These are phyloP conservation scores for Neospora caninum DNA, from an alignment of 169 alveolate species.

Conservation along the genomic window DNA sequence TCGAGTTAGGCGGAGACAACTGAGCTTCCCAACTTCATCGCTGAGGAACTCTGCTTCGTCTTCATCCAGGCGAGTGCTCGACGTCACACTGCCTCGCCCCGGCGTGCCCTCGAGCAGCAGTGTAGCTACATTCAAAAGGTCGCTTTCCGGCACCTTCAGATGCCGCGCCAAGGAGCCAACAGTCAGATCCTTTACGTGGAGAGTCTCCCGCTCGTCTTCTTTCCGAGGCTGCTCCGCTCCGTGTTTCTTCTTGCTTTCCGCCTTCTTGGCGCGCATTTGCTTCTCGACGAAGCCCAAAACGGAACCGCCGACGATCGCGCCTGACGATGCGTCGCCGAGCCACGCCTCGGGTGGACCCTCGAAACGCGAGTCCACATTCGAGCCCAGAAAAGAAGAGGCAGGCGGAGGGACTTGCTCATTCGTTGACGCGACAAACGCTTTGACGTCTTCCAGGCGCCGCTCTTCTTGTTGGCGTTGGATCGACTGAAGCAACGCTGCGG, in stretches of 20 bases:
- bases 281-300: not conserved
- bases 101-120: conserved; percentile 2
- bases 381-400: not conserved
- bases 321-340: not conserved
- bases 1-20: not conserved
- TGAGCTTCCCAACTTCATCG: conserved; percentile 37
- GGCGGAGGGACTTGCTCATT: not conserved
- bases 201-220: not conserved
- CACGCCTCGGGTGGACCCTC: not conserved
- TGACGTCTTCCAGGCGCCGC: not conserved
- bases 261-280: not conserved
- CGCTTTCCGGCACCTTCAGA: not conserved
- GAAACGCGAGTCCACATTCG: not conserved
- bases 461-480: not conserved
- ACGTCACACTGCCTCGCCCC: not conserved
- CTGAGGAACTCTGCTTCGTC: conserved; percentile 55
- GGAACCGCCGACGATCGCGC: not conserved
- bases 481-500: not conserved
- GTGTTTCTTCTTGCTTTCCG: not conserved
- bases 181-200: conserved; percentile 11
- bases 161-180: conserved; percentile 24
- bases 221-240: not conserved
- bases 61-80: not conserved
- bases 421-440: not conserved
- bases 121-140: not conserved